Conservation (phyloP, 108 stramenopile species). For the Hondaea fermentalgiana region DNA sequence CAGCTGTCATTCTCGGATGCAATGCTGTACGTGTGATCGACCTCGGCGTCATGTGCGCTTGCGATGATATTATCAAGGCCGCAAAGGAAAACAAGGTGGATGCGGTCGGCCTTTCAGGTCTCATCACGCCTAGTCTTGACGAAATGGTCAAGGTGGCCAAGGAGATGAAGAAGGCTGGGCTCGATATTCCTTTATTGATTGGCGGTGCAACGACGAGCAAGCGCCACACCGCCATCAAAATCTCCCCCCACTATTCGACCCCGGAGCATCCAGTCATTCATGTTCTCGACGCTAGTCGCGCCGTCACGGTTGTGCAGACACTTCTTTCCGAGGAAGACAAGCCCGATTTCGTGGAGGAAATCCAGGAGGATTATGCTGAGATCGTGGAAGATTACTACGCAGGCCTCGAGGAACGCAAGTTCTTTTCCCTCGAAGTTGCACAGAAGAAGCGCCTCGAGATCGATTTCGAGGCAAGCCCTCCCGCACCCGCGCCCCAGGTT, state of each 20-base stretch:
- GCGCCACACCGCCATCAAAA: constrained; percentile 99
- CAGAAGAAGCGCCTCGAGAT: constrained; percentile 66
- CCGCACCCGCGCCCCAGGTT: constrained; percentile 51
- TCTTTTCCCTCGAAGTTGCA: constrained; percentile 80
- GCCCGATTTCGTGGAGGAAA: constrained; percentile 81
- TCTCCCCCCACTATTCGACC: constrained; percentile 86
- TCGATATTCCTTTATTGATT: constrained; percentile 87
- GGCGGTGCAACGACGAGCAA: constrained; percentile 98
- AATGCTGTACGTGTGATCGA: constrained; percentile 99
- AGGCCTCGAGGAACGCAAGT: constrained; percentile 86
- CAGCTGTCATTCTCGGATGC: constrained; percentile 96
- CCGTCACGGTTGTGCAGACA: constrained; percentile 88
- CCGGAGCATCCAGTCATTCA: constrained; percentile 91
- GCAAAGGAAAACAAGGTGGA: constrained; percentile 88
- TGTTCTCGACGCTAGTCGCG: constrained; percentile 93
- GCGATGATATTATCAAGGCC: constrained; percentile 84
- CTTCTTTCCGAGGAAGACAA: constrained; percentile 71
- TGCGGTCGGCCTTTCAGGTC: constrained; percentile 91
- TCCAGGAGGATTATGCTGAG: constrained; percentile 89
- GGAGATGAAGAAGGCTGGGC: constrained; percentile 85
- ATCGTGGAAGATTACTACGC: constrained; percentile 94
- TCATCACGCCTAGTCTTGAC: constrained; percentile 97
- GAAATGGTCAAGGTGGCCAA: constrained; percentile 99
- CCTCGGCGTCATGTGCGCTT: constrained; percentile 96
- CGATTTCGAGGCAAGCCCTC: constrained; percentile 75